These are phyloP conservation scores for Fusarium sp. DNA, from an alignment of 2,329 filamentous ascomycete species.

Conservation along the genomic window DNA sequence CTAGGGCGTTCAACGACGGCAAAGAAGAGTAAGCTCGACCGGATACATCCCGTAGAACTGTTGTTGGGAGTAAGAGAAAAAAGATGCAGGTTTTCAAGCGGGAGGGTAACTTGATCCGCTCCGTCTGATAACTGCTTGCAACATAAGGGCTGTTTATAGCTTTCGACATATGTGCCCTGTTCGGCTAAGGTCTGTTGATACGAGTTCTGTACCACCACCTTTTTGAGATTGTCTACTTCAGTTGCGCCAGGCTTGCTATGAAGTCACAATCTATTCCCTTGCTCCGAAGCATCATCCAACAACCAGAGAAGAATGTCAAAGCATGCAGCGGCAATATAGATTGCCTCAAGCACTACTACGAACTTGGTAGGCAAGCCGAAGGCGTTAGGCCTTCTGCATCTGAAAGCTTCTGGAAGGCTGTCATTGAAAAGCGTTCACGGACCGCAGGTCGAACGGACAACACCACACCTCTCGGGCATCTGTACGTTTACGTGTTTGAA, in stretches of 20 bases:
- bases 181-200: slow-evolving; percentile 31
- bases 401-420: slow-evolving; percentile 43
- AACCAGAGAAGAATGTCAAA: slow-evolving; percentile 11
- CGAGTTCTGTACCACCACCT: slow-evolving; percentile 33
- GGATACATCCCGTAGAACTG: slow-evolving; percentile 1
- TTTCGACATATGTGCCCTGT: slow-evolving; percentile 25
- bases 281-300: slow-evolving; percentile 15
- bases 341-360: slow-evolving; percentile 18
- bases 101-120: slow-evolving; percentile 26
- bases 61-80: slow-evolving; percentile 15
- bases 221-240: slow-evolving; percentile 23
- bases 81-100: slow-evolving; percentile 23
- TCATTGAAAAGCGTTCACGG: slow-evolving; percentile 27
- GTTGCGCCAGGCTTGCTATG: slow-evolving; percentile 18
- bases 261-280: slow-evolving; percentile 17
- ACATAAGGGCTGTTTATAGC: slow-evolving; percentile 36
- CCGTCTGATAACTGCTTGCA: slow-evolving; percentile 20
- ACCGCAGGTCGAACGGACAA: slow-evolving; percentile 27
- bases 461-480: slow-evolving; percentile 20
- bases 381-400: slow-evolving; percentile 29
- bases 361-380: slow-evolving; percentile 32
- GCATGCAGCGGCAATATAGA: slow-evolving; percentile 21
- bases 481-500: slow-evolving; percentile 29
- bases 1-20: slow-evolving; percentile 1
- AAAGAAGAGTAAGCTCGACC: slow-evolving; percentile 10